Percentiles rank a stretch among this genome's conserved stretches.
Evolutionary conservation across 306 rosid species (phyloP).

Genomic region (Castanopsis chinensis): DNA sequence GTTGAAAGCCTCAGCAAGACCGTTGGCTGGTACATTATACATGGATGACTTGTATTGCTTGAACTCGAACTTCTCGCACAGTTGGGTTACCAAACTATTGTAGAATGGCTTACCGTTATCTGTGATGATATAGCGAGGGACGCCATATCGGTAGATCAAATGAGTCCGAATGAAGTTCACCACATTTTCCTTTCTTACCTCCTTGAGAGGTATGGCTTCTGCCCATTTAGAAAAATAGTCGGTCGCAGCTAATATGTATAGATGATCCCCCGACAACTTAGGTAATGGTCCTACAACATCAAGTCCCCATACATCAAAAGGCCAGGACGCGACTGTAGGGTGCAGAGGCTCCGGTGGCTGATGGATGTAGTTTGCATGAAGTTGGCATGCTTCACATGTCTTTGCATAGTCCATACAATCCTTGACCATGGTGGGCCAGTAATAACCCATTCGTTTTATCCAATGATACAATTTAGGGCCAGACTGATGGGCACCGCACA

Average conservation of each 20-base stretch:
- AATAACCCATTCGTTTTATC: not conserved
- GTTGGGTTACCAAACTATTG: no score
- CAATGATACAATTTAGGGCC: not conserved
- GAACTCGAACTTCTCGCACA: no score
- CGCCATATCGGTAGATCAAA: not conserved
- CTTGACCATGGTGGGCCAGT: not conserved
- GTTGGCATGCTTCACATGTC: no score
- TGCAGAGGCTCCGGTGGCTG: not conserved
- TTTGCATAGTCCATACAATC: not conserved
- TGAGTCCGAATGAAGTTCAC: no score
- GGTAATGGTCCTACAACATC: not conserved
- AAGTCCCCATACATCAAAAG: not conserved
- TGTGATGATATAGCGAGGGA: no score
- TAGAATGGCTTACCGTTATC: no score
- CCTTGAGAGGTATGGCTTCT: not conserved
- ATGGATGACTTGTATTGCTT: not conserved
- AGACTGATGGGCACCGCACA: not conserved
- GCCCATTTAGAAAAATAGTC: not conserved
- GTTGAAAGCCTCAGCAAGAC: not conserved
- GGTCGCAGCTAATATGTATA: not conserved
- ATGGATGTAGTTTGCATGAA: not conserved
- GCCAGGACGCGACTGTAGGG: not conserved
- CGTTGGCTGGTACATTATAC: not conserved
- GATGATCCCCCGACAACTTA: not conserved
- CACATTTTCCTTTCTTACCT: not conserved